These are phyloP conservation scores for Lecanosticta acicola DNA, from an alignment of 2,329 filamentous ascomycete species.

Conservation along the genomic window DNA sequence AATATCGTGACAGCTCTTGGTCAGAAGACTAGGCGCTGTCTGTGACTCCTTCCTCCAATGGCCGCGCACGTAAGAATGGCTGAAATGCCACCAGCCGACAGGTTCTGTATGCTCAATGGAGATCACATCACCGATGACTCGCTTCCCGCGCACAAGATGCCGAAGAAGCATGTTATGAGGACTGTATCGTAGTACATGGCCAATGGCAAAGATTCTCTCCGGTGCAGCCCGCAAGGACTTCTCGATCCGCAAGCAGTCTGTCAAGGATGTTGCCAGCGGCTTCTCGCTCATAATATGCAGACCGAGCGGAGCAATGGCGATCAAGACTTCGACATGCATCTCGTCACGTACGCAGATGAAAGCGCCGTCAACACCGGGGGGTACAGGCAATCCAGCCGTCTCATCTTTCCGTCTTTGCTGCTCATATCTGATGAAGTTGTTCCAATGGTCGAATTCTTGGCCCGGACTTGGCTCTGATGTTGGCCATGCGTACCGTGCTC, in stretches of 20 bases:
- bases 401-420: conserved; percentile 51
- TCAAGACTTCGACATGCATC: conserved; percentile 75
- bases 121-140: conserved; percentile 74
- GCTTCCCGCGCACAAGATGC: conserved; percentile 67
- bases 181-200: conserved; percentile 88
- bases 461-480: conserved; percentile 47
- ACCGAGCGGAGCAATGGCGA: conserved; percentile 60
- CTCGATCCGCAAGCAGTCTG: conserved; percentile 68
- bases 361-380: conserved; percentile 48
- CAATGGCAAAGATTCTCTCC: conserved; percentile 70
- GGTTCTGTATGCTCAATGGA: conserved; percentile 90
- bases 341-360: conserved; percentile 79
- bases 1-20: conserved; percentile 94
- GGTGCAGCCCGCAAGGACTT: conserved; percentile 27
- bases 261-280: conserved; percentile 72
- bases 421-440: conserved; percentile 71
- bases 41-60: conserved; percentile 83
- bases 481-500: conserved; percentile 68
- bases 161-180: conserved; percentile 85
- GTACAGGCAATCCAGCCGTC: conserved; percentile 39
- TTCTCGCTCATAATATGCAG: conserved; percentile 95
- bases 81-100: conserved; percentile 93
- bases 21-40: conserved; percentile 76
- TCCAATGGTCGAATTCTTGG: conserved; percentile 69
- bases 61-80: conserved; percentile 83